Percentiles rank a stretch among this genome's conserved stretches.
Conservation (phyloP, 2,329 filamentous ascomycete genomes). For the Cladosporium sp. region DNA sequence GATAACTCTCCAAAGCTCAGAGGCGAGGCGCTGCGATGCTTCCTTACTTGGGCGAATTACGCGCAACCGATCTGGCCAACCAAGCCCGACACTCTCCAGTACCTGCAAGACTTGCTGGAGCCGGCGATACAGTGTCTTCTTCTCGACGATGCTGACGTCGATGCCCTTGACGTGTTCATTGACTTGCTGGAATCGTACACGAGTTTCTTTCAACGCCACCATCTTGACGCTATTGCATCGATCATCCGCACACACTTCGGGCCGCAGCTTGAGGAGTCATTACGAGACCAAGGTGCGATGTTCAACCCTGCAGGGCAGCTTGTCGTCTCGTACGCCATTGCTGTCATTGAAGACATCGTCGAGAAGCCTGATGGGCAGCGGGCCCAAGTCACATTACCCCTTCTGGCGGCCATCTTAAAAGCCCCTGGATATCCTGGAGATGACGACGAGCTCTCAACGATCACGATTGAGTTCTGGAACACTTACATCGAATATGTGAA, state of each 20-base stretch:
- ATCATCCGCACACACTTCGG: conserved; percentile 57
- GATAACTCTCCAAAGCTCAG: conserved; percentile 10
- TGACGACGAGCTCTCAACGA: conserved; percentile 69
- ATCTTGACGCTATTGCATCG: conserved; percentile 53
- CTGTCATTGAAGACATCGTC: conserved; percentile 56
- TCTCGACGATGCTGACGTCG: conserved; percentile 52
- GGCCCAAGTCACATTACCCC: conserved; percentile 7
- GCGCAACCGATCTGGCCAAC: conserved; percentile 58
- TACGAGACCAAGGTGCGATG: conserved; percentile 48
- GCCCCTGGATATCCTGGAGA: conserved; percentile 61
- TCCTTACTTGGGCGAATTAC: conserved; percentile 62
- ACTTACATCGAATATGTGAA: conserved; percentile 61
- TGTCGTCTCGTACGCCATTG: conserved; percentile 63
- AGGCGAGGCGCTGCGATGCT: conserved; percentile 29
- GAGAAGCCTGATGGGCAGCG: conserved; percentile 49
- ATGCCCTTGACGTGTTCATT: conserved; percentile 56
- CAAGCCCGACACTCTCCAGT: conserved; percentile 51
- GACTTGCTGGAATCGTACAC: conserved; percentile 62
- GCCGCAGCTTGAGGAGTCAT: conserved; percentile 21
- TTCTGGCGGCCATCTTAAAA: conserved; percentile 49
- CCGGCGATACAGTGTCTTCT: conserved; percentile 57
- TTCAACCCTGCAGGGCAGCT: conserved; percentile 58
- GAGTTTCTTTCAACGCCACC: conserved; percentile 53
- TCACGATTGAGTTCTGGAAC: conserved; percentile 74
- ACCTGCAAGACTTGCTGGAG: conserved; percentile 55